Conservation (phyloP, 1,284 basidiomycete species). For the Marasmius fiardii region DNA sequence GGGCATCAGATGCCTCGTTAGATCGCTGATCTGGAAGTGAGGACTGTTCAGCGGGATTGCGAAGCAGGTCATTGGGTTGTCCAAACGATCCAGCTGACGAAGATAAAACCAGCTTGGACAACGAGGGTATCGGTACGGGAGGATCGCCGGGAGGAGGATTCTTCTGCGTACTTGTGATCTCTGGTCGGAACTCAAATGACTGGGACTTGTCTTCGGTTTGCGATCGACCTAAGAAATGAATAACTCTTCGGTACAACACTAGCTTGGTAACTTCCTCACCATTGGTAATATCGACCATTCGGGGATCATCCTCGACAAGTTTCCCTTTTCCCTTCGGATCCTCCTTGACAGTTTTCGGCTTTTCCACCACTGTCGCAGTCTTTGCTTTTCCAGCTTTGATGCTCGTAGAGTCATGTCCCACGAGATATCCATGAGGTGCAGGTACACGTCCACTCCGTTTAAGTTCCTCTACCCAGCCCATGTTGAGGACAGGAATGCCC, state of each 20-base stretch:
- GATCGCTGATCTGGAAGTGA: background rate
- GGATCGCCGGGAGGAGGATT: background rate
- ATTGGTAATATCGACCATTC: conserved; percentile 36
- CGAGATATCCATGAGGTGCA: conserved; percentile 23
- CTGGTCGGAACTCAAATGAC: conserved; percentile 4
- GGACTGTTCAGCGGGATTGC: background rate
- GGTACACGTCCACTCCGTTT: conserved; percentile 45
- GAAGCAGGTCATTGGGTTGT: conserved; percentile 20
- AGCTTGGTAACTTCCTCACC: conserved; percentile 21
- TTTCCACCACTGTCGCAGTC: background rate
- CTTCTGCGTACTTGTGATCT: conserved; percentile 1
- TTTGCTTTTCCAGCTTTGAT: conserved; percentile 18
- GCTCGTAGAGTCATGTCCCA: conserved; percentile 15
- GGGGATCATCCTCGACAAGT: conserved; percentile 19
- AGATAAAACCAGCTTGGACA: background rate
- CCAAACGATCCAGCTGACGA: conserved; percentile 17
- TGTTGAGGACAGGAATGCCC: conserved; percentile 58
- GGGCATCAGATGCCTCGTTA: background rate
- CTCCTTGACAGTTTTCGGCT: conserved; percentile 22
- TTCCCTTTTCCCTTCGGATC: conserved; percentile 24
- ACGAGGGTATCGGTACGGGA: background rate
- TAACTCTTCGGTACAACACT: background rate
- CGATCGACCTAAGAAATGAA: background rate
- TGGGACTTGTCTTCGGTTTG: conserved; percentile 7
- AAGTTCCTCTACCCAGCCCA: conserved; percentile 60